Conservation (phyloP, 129 eudicot genomes). For the Lactuca saligna region DNA sequence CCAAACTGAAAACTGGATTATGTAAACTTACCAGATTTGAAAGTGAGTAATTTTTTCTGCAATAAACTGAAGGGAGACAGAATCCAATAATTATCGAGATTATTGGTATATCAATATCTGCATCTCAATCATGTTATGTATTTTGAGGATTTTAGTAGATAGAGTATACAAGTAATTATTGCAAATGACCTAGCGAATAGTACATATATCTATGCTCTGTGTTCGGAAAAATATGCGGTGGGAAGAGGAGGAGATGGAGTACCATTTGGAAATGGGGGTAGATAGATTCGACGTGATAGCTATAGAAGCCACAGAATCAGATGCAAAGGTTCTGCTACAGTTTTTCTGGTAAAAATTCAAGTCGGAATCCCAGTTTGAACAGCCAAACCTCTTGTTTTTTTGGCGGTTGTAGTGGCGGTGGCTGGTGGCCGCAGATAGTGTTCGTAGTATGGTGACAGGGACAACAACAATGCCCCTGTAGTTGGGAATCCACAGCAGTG, state of each 20-base stretch:
- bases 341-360: conserved; percentile 6
- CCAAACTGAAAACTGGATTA: no score
- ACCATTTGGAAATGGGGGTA: conserved; percentile 40
- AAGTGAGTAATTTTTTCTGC: background rate
- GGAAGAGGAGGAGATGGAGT: background rate
- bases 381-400: conserved; percentile 4
- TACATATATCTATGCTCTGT: background rate
- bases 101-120: background rate
- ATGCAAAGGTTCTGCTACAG: conserved; percentile 33
- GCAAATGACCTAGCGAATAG: background rate
- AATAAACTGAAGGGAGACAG: background rate
- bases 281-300: conserved; percentile 29
- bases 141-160: background rate
- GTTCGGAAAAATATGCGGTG: background rate
- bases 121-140: background rate
- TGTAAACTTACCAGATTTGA: no score
- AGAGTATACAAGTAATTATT: background rate
- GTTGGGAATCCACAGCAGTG: conserved; percentile 27
- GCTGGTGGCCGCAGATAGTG: conserved; percentile 29
- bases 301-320: conserved; percentile 25
- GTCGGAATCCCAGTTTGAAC: conserved; percentile 25
- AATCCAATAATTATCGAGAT: background rate
- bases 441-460: conserved; percentile 32
- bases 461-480: conserved; percentile 29
- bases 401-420: conserved; percentile 4